Conservation (phyloP, 1,284 basidiomycete species). For the Schizophyllum commune region DNA sequence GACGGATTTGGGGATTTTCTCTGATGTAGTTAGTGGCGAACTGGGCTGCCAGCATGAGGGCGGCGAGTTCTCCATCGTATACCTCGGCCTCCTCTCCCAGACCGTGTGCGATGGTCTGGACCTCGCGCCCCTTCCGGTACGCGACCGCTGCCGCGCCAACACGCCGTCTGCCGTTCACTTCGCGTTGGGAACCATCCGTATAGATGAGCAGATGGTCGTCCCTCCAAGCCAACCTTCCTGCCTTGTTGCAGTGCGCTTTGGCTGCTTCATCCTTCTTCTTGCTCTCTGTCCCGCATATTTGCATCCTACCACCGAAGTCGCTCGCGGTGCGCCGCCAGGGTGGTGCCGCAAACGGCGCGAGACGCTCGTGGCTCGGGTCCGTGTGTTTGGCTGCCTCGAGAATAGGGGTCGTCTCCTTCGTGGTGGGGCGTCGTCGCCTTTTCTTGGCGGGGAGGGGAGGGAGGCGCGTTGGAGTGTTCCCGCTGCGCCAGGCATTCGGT, state of each 20-base stretch:
- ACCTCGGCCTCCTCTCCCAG: constrained; percentile 20
- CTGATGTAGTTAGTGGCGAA: background rate
- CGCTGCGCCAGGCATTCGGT: too few species aligned
- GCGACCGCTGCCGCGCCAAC: constrained; percentile 16
- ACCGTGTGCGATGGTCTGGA: constrained; percentile 10
- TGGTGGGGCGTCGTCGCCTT: too few species aligned
- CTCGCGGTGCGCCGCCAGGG: constrained; percentile 12
- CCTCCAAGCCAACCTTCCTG: background rate
- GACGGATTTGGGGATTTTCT: constrained; percentile 4
- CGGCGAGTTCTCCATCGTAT: constrained; percentile 22
- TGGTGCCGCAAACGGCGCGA: too few species aligned
- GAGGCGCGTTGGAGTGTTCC: too few species aligned
- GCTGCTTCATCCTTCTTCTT: constrained; percentile 2
- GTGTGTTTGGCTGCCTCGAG: too few species aligned
- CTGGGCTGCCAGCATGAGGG: background rate
- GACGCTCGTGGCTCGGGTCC: too few species aligned
- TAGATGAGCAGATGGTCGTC: constrained; percentile 14
- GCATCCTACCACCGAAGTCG: background rate
- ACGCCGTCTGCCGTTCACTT: constrained; percentile 7
- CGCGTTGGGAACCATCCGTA: constrained; percentile 20
- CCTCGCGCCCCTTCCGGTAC: constrained; percentile 13
- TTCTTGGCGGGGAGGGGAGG: too few species aligned
- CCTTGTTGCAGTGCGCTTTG: constrained; percentile 10
- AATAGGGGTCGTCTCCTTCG: too few species aligned
- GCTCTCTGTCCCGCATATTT: background rate